These are phyloP conservation scores for Phaffia tasmanica DNA, from an alignment of 768 basidiomycete species.

Conservation along the genomic window DNA sequence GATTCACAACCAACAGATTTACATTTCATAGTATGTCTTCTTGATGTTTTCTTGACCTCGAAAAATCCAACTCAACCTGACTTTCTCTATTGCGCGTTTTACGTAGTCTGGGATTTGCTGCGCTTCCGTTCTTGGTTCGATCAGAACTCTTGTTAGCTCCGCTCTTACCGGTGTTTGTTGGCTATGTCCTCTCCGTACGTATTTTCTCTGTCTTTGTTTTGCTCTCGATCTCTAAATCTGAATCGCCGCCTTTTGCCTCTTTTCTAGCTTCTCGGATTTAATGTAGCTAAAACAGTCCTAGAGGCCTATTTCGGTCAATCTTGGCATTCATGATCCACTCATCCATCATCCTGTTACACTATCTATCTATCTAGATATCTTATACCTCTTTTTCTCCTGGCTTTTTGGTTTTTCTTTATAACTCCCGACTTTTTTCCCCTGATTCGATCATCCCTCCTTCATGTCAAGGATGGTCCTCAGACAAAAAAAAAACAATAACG, in stretches of 20 bases:
- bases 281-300: slow-evolving; percentile 73
- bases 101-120: slow-evolving; percentile 37
- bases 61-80: too few species aligned
- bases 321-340: slow-evolving; percentile 25
- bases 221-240: background rate
- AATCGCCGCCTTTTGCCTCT: slow-evolving; percentile 2
- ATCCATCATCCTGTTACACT: too few species aligned
- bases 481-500: too few species aligned
- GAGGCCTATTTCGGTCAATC: slow-evolving; percentile 58
- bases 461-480: too few species aligned
- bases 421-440: too few species aligned
- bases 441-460: too few species aligned
- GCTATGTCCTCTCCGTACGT: slow-evolving; percentile 58
- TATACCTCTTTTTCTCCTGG: too few species aligned
- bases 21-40: slow-evolving; percentile 75
- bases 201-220: background rate
- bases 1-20: slow-evolving; percentile 76
- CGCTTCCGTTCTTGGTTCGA: slow-evolving; percentile 86
- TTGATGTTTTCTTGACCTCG: slow-evolving; percentile 2
- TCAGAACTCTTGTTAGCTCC: slow-evolving; percentile 85
- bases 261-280: slow-evolving; percentile 64
- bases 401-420: too few species aligned
- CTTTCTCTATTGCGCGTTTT: background rate
- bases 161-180: slow-evolving; percentile 69
- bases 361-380: too few species aligned